These are phyloP conservation scores for Elsinoe ampelina DNA, from an alignment of 2,329 filamentous ascomycete species.

Conservation along the genomic window DNA sequence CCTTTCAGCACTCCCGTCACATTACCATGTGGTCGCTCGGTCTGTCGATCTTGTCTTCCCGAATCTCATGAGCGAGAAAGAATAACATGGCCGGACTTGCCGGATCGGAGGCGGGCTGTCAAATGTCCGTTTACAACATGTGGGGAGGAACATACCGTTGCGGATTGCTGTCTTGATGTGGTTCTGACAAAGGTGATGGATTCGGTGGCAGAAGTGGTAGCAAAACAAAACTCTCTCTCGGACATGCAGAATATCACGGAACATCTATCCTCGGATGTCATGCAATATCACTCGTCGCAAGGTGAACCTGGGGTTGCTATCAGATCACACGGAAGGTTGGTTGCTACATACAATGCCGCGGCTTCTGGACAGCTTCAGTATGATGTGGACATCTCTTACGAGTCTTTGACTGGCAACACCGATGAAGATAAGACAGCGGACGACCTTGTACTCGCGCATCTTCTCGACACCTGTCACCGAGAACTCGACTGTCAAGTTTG, in stretches of 20 bases:
- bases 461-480: conserved; percentile 53
- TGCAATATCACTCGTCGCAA: conserved; percentile 27
- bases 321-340: conserved; percentile 49
- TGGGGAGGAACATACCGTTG: conserved; percentile 60
- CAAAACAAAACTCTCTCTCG: conserved; percentile 27
- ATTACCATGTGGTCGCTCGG: conserved; percentile 68
- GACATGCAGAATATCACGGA: conserved; percentile 20
- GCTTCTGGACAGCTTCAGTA: conserved; percentile 51
- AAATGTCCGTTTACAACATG: conserved; percentile 63
- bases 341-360: conserved; percentile 58
- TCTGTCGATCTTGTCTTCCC: conserved; percentile 70
- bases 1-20: conserved; percentile 61
- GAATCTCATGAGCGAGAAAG: conserved; percentile 53
- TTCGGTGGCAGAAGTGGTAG: conserved; percentile 47
- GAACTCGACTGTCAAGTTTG: conserved; percentile 87
- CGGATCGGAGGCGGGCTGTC: conserved; percentile 60
- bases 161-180: conserved; percentile 70
- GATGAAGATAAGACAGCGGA: conserved; percentile 38
- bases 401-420: conserved; percentile 27
- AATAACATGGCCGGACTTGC: conserved; percentile 67
- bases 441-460: conserved; percentile 41
- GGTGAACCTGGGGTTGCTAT: conserved; percentile 33
- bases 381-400: conserved; percentile 47
- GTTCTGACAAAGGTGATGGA: conserved; percentile 63
- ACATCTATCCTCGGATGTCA: conserved; percentile 33